Evolutionary conservation across 2,329 filamentous ascomycete genomes (phyloP), one percentile per base, ranked within the genome.

Genomic region (Pseudogymnoascus sp.): DNA sequence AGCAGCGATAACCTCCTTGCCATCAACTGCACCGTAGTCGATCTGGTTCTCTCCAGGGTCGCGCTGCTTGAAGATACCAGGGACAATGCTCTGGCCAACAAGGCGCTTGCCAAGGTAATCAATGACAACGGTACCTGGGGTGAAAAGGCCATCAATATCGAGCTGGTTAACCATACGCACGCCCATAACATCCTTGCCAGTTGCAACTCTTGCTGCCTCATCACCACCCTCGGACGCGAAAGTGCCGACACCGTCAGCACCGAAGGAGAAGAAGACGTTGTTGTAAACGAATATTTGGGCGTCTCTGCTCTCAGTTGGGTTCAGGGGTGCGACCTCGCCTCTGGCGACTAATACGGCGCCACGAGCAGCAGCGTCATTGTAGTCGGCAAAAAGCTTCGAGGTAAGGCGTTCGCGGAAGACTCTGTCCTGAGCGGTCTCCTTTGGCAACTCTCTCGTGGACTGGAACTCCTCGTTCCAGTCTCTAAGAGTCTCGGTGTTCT

Each of bases 391-490:
- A 1, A 99, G 84, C 79, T 99, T 99, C 14, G 92, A 94, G 6
- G 94, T 89, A 63, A 99, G 81, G 33, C 94, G 87, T 76, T 99
- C 94, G 31, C 94, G 85, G 82, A 97, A 97, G 16, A 99, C 92
- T 62, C 93, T 87, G 73, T 99, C 94, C 75, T 97, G 93, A 10
- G 99, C 90, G 6, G 87, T 91, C 67, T 97, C 93, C 73, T 92
- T 93, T 35, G 93, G 92, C 67, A 99, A 83, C 75, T 99, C 94
- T 70, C 91, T 88, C 10, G 94, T 96, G 1, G 93, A 96, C 76
- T 99, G 94, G 73, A 99, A 96, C 73, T 99, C 94, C 75, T 99
- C 94, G 70, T 99, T 99, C 93, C 95, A 99, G 75, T 99, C 94
- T 64, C 94, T 86, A 66, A 99, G 80, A 4, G 92, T 96, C 73